Base-by-base conservation (phyloP, 768 basidiomycete genomes). In the Mycena haematopus region DNA sequence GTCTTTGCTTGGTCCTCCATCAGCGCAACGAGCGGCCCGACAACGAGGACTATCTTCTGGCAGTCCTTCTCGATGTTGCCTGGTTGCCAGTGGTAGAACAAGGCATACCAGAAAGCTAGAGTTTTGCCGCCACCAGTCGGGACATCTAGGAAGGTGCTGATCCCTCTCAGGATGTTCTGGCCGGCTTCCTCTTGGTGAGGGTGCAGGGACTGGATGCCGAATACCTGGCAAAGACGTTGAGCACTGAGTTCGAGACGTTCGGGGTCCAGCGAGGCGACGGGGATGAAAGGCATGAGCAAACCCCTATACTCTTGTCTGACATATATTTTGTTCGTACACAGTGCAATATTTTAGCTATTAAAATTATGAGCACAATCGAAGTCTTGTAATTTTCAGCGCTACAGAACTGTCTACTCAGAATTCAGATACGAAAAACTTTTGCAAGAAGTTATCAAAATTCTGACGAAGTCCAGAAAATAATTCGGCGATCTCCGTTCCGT, bases 71-170 rank as follows among this genome's bases (percentile, higher is more conserved):
- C 31, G 0, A 27, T 52, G 38, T 54, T 58, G 5, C 63, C 63
- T 17, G 66, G 63, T 31, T 58, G 52, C 61, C 68, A 67, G 47
- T 69, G 53, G 52, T 64, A 69, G 42, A 69, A 63, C n/a, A 69
- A 35, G 14, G 68, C 44, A 33, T 63, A 62, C 56, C 63, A 69
- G 47, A 69, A 69, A 0, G 68, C 66, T 10, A 67, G 24, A 4
- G 68, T 69, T 47, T 69, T 69, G 47, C 68, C 68, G 17, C 62
- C 65, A 2, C 68, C 66, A 17, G 66, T 69, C 4, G 65, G 67
- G 24, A 68, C 57, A 59, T 68, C 66, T 4, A 68, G 49, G 6
- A 64, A 8, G 10, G 63, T 64, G 24, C 6, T 47, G 15, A 54
- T 47, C 1, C 63, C 63, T 59, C 33, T 38, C 9, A 63, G 62